phyloP scores from a whole-genome alignment of 495 filamentous ascomycete species.

The Xylaria grammica region DNA sequence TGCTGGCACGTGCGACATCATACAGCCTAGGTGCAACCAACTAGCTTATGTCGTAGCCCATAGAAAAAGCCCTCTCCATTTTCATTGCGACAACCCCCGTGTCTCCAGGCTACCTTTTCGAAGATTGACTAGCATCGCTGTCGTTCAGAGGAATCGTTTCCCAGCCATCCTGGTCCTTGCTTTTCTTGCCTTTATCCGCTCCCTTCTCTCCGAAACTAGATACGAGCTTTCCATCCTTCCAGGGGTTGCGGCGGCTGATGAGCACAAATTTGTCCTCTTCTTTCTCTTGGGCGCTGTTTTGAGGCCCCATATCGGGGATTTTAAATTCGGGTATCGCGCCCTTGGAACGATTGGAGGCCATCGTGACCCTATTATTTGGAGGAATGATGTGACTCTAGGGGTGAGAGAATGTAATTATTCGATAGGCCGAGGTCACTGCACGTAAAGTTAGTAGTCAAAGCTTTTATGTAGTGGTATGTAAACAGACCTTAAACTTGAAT shows the following conservation, averaged over 20 bases:
- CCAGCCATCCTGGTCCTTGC: neutral
- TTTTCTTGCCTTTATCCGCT: neutral
- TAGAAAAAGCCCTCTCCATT: neutral
- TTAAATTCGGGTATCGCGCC: neutral
- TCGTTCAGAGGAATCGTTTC: neutral
- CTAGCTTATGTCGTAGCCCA: neutral
- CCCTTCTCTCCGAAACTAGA: neutral
- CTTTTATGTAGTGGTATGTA: neutral
- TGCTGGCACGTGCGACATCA: too few species aligned
- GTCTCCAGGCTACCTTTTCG: neutral
- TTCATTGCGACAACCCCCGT: neutral
- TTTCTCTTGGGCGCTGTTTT: slow-evolving; percentile 2
- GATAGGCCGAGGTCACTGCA: neutral
- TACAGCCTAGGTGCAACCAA: too few species aligned
- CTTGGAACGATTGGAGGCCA: neutral
- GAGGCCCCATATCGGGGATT: neutral
- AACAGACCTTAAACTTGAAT: neutral
- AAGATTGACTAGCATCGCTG: neutral
- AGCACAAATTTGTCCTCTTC: slow-evolving; percentile 13
- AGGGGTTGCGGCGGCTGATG: neutral
- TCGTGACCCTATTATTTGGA: neutral
- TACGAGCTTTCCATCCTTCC: slow-evolving; percentile 11
- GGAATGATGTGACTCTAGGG: neutral
- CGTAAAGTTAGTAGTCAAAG: neutral
- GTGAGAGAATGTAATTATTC: neutral